These are phyloP conservation scores for Crithidia fasciculata DNA, from an alignment of 208 protist species.

Conservation along the genomic window DNA sequence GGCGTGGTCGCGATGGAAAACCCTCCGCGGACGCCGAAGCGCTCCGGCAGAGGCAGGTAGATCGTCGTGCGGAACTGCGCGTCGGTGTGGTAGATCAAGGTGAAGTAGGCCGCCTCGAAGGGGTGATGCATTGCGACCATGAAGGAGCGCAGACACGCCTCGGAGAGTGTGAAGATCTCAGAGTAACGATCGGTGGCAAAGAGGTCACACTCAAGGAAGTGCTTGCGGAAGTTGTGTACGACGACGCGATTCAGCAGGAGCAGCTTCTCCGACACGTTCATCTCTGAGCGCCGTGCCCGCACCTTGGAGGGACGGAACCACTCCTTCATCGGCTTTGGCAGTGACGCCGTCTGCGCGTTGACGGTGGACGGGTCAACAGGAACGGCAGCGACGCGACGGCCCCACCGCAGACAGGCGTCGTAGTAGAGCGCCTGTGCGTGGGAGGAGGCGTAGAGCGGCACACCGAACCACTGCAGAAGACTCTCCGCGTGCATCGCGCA, in stretches of 20 bases:
- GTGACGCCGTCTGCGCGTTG: constrained; percentile 1
- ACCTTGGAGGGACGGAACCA: constrained; percentile 41
- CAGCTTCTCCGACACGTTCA: constrained; percentile 39
- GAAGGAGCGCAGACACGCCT: constrained; percentile 56
- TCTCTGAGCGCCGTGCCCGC: constrained; percentile 32
- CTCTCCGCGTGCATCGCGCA: constrained; percentile 85
- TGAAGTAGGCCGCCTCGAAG: constrained; percentile 56
- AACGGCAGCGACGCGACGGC: constrained; percentile 35
- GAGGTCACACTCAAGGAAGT: constrained; percentile 66
- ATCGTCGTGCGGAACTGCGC: constrained; percentile 58
- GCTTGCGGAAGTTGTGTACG: constrained; percentile 38
- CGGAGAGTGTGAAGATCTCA: constrained; percentile 45
- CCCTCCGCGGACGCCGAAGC: constrained; percentile 72
- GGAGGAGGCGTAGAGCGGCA: constrained; percentile 38
- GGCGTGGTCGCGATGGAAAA: constrained; percentile 54
- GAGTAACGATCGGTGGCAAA: constrained; percentile 23
- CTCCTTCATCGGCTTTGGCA: constrained; percentile 63
- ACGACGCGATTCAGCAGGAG: constrained; percentile 40
- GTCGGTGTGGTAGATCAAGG: constrained; percentile 38
- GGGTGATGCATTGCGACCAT: constrained; percentile 59
- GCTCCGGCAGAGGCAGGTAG: constrained; percentile 70
- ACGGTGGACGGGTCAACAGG: constrained; percentile 27
- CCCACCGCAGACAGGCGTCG: constrained; percentile 68
- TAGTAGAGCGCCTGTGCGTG: constrained; percentile 52
- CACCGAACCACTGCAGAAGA: constrained; percentile 59